Base-by-base conservation (phyloP, 306 rosid genomes). In the Leucaena leucocephala region DNA sequence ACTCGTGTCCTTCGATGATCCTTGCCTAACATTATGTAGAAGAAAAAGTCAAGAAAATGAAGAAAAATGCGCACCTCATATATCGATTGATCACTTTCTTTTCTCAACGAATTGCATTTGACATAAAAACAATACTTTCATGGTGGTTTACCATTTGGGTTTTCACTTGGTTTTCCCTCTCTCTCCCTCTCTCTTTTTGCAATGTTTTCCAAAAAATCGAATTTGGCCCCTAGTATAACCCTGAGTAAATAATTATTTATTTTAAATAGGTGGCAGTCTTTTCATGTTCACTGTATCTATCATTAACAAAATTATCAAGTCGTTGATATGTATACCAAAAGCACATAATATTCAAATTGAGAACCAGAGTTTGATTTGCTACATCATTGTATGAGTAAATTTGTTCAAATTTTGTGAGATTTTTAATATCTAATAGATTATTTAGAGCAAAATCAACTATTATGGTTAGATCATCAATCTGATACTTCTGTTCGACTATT, bases 1-100 rank as follows among this genome's bases (percentile, higher is more conserved):
- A 92, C 99, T 42, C 97, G 89, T 59, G 89, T 95, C 85, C 98
- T 92, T 76, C 98, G 90, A 80, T 86, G 84, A 85, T 93, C 97
- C 84, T 93, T 88, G 72, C 91, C 98, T 92, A 85, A 75, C 55
- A 88, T 80, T 77, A 50, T 63, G 63, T 78, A 74, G 71, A 82
- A 82, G 69, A 85, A 68, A 81, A 4, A 21, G 19, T 22, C 81
- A 58, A 57, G 49, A 64, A 72, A 76, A 48, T 16, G 74, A 78
- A 55, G 57, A 72, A 52, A 49, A 59, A 64, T 48, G 58, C 27
- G 74, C 76, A 74, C 27, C 27, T 27, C 27, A 52, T 36, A 64
- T 50, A n/a, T 76, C 43, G 75, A 44, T 63, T 61, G 49, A 66
- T 67, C 80, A 72, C 70, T 76, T 77, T 46, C 65, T 77, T 61